Conservation (phyloP, 73 alveolate genomes). For the Symbiodinium natans region DNA sequence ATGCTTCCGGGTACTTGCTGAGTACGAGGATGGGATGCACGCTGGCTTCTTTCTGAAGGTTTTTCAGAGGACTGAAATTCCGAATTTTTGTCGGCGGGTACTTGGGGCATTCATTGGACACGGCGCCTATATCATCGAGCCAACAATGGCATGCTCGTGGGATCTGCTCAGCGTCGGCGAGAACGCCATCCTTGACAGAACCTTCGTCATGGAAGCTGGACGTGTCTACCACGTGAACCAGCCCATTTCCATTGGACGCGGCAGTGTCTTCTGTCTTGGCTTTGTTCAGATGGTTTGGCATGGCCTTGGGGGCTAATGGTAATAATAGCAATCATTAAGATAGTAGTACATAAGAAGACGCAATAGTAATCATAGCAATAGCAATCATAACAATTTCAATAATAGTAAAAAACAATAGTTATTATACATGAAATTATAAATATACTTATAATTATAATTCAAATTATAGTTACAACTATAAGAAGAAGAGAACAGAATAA, state of each 20-base stretch:
- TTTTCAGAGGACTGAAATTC: neutral
- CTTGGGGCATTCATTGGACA: constrained; percentile 20
- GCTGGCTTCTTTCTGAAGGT: neutral
- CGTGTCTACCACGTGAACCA: constrained; percentile 37
- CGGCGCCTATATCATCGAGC: constrained; percentile 31
- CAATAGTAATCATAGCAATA: too few relatives aligned
- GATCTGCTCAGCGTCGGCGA: constrained; percentile 38
- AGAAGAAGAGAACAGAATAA: too few relatives aligned
- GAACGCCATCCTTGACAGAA: constrained; percentile 37
- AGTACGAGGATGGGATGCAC: neutral
- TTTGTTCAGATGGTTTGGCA: too few relatives aligned
- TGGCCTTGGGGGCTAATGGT: too few relatives aligned
- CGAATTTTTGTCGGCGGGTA: constrained; percentile 32
- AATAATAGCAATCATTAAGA: too few relatives aligned
- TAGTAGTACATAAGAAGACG: too few relatives aligned
- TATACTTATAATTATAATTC: too few relatives aligned
- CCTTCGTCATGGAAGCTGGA: neutral
- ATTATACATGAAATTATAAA: too few relatives aligned
- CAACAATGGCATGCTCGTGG: constrained; percentile 22
- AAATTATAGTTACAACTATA: too few relatives aligned
- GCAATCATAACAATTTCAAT: too few relatives aligned
- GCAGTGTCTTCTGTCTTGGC: too few relatives aligned
- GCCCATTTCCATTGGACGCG: constrained; percentile 41
- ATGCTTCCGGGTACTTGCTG: neutral
- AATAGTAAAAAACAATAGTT: too few relatives aligned